Evolutionary conservation across 495 filamentous ascomycete genomes (phyloP).

Genomic region (Penicillium coffeae): DNA sequence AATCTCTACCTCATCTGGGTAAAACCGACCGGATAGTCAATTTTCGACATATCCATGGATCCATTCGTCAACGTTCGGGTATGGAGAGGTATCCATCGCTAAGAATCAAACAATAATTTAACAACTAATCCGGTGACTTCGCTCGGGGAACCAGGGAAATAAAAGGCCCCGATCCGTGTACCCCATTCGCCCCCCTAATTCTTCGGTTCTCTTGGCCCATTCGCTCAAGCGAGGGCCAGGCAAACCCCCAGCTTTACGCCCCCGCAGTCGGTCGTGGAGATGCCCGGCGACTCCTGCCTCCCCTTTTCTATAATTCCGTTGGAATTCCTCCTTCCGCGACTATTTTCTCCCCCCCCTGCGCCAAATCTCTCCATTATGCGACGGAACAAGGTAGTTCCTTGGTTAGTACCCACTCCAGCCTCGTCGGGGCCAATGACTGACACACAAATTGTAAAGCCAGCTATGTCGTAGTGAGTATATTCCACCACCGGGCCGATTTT

Average conservation of each 20-base stretch:
- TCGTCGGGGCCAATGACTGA: conserved; percentile 5
- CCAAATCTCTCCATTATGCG: conserved; percentile 5
- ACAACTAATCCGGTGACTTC: no score
- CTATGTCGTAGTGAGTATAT: conserved; percentile 16
- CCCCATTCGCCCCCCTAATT: conserved; percentile 1
- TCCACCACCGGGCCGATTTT: neutral
- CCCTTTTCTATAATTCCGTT: conserved; percentile 10
- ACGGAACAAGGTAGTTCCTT: conserved; percentile 16
- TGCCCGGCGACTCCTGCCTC: conserved; percentile 13
- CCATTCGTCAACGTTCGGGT: no score
- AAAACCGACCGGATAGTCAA: no score
- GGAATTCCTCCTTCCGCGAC: conserved; percentile 1
- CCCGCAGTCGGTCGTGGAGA: conserved; percentile 17
- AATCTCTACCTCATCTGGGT: no score
- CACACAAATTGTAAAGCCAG: conserved; percentile 10
- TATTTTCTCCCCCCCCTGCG: neutral
- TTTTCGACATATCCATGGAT: no score
- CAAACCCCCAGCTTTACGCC: conserved; percentile 12
- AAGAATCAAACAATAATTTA: no score
- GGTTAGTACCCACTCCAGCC: conserved; percentile 13
- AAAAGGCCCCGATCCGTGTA: no score
- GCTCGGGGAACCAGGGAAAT: no score
- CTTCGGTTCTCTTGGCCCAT: no score
- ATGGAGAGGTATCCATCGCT: no score
- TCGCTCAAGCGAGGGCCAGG: no score